phyloP scores from a whole-genome alignment of 441 rosid species.

The Populus hybrid region DNA sequence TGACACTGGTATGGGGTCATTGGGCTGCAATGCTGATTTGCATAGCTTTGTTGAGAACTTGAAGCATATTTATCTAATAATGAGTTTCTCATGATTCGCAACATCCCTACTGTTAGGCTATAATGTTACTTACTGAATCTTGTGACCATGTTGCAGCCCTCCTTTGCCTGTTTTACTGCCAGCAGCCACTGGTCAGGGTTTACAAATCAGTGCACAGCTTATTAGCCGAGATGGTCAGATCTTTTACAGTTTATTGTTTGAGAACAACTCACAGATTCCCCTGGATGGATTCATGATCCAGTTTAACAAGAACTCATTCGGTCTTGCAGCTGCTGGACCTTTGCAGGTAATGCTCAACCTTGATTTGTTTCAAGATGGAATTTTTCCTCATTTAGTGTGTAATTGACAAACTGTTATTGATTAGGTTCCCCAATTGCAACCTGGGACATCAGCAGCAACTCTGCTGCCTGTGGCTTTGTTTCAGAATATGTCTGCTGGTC shows the following conservation, averaged over 20 bases:
- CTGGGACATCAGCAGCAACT: constrained; percentile 69
- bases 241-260: constrained; percentile 66
- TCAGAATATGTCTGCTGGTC: constrained; percentile 81
- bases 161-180: constrained; percentile 68
- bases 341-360: constrained; percentile 58
- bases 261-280: constrained; percentile 54
- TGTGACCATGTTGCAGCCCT: constrained; percentile 52
- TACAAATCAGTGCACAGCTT: constrained; percentile 92
- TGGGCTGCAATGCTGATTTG: constrained; percentile 3
- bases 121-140: constrained; percentile 20
- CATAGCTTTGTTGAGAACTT: neutral
- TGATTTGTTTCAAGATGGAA: neutral
- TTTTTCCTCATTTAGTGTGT: neutral
- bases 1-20: neutral
- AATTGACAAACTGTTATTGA: constrained; percentile 19
- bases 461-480: constrained; percentile 82
- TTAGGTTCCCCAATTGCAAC: constrained; percentile 82
- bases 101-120: neutral
- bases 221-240: constrained; percentile 72
- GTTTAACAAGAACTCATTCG: constrained; percentile 91
- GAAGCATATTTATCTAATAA: neutral
- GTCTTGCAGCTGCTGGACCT: constrained; percentile 90
- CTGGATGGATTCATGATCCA: constrained; percentile 99
- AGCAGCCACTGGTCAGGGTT: constrained; percentile 81
- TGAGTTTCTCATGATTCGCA: neutral